These are phyloP conservation scores for Aleurites moluccanus DNA, from an alignment of 441 rosid species.

Conservation along the genomic window DNA sequence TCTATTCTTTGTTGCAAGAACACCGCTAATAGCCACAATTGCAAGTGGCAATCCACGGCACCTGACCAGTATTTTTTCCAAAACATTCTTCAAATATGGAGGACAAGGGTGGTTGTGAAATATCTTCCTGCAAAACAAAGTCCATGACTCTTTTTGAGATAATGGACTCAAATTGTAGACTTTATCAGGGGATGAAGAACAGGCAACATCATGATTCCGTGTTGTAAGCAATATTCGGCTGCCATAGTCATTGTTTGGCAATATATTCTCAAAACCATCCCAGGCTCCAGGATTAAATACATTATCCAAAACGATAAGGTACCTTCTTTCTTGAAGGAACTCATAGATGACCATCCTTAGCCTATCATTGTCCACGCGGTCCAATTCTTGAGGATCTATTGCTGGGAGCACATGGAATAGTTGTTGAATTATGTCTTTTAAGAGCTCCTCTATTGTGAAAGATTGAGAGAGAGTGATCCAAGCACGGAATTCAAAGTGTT, in stretches of 20 bases:
- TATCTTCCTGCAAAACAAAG: conserved; percentile 36
- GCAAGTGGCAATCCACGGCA: conserved; percentile 48
- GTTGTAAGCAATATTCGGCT: conserved; percentile 35
- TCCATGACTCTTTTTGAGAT: conserved; percentile 29
- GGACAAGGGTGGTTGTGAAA: conserved; percentile 35
- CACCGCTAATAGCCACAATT: conserved; percentile 42
- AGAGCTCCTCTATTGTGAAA: conserved; percentile 5
- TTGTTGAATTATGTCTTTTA: conserved; percentile 23
- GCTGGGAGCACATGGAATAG: not conserved
- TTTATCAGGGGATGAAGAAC: conserved; percentile 3
- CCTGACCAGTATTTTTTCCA: conserved; percentile 26
- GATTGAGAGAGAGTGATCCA: conserved; percentile 17
- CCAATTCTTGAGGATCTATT: conserved; percentile 19
- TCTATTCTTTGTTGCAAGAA: conserved; percentile 29
- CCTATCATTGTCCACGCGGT: conserved; percentile 8
- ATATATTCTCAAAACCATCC: conserved; percentile 16
- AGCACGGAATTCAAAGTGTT: conserved; percentile 8
- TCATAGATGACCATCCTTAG: conserved; percentile 2
- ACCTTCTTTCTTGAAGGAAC: conserved; percentile 17
- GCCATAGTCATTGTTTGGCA: conserved; percentile 22
- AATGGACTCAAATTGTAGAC: conserved; percentile 25
- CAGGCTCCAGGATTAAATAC: conserved; percentile 16
- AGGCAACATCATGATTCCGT: conserved; percentile 20
- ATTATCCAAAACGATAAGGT: conserved; percentile 31
- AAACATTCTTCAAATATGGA: conserved; percentile 22